Evolutionary conservation across 805 yeast genomes (phyloP), one percentile per base, ranked within the genome.

Genomic region (Candida arabinofermentans): DNA sequence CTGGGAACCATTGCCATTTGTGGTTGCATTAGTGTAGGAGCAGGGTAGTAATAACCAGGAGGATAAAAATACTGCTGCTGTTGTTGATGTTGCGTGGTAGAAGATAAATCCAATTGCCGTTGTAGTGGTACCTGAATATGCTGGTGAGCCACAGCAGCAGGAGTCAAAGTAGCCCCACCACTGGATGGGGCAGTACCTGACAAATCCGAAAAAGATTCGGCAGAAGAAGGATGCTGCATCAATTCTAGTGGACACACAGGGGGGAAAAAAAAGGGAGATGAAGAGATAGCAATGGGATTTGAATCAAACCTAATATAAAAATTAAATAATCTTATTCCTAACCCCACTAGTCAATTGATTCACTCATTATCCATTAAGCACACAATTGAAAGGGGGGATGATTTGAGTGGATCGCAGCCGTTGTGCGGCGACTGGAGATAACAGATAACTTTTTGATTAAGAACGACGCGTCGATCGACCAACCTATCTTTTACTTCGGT

Each of bases 1-100:
- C 18, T n/a, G n/a, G 34, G 34, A 16, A 14, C 26, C 24, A 33
- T 33, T 33, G 35, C 8, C 24, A 33, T 19, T 16, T 29, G 35
- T 7, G 35, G 17, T 22, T n/a, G 26, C 13, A 33, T 21, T 16
- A 26, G 35, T 16, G 13, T 16, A 13, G 35, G 24, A 12, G 35
- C 18, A 31, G 34, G 34, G 17, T 33, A 33, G 10, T 33, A 33
- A 18, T 33, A 33, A 21, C 22, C 22, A 4, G 35, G 14, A 21
- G 35, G 35, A n/a, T 33, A 33, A 21, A 33, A 33, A 22, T 21
- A 33, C 26, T 21, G 35, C 7, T 33, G 35, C 8, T 22, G 35
- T 13, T 18, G 34, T 3, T 18, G 33, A 8, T 14, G 33, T 14
- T 14, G 34, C 5, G 34, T 10, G 22, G 24, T n/a, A n/a, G n/a